phyloP scores from a whole-genome alignment of 2,329 filamentous ascomycete genomes.

The Phoma sp. region DNA sequence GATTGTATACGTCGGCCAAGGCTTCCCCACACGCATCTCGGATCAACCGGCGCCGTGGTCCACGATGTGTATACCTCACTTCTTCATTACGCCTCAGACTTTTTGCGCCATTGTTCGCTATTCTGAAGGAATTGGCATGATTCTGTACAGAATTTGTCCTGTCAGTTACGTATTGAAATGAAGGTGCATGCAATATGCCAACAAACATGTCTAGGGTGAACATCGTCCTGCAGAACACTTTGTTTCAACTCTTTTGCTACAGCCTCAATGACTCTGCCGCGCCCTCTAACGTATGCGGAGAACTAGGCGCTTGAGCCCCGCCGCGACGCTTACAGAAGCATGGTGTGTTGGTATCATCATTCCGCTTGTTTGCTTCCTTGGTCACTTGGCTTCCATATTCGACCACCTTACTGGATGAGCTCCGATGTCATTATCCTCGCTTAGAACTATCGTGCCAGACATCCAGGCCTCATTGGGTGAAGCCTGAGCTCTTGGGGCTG shows the following conservation, averaged over 20 bases:
- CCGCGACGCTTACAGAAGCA: conserved; percentile 23
- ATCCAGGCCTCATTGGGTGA: conserved; percentile 24
- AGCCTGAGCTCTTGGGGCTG: conserved; percentile 12
- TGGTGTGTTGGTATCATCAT: conserved; percentile 27
- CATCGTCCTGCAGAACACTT: background rate
- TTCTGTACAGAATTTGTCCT: background rate
- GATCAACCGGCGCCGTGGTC: conserved; percentile 30
- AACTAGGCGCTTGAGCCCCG: conserved; percentile 25
- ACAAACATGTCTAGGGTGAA: background rate
- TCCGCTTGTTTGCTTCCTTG: conserved; percentile 22
- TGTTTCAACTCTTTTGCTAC: conserved; percentile 6
- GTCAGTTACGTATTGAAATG: background rate
- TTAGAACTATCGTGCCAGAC: conserved; percentile 23
- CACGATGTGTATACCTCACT: conserved; percentile 26
- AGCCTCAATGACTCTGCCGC: conserved; percentile 23
- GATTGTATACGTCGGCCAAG: conserved; percentile 45
- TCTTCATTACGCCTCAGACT: conserved; percentile 9
- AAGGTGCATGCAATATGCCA: background rate
- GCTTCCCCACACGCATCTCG: conserved; percentile 34
- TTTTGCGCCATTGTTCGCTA: background rate
- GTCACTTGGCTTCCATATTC: conserved; percentile 25
- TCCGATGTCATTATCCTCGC: conserved; percentile 22
- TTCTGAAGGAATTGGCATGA: background rate
- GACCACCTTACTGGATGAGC: conserved; percentile 26
- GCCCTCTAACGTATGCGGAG: conserved; percentile 18